phyloP scores from a whole-genome alignment of 768 basidiomycete species.

The Boletus huronensis region DNA sequence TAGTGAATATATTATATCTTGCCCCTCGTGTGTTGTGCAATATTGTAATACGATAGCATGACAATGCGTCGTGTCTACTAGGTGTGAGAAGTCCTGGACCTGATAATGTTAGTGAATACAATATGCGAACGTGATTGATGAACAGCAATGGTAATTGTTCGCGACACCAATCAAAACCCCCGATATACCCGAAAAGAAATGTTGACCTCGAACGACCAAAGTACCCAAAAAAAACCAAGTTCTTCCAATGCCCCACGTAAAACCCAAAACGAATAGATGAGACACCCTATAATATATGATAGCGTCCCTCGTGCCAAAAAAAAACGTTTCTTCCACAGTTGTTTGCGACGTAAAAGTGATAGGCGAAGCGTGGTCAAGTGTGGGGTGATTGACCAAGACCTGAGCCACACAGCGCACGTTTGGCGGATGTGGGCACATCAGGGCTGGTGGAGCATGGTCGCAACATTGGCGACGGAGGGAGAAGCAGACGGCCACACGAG shows the following conservation, averaged over 20 bases:
- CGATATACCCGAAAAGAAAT: conserved; percentile 8
- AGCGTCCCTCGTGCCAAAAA: conserved; percentile 24
- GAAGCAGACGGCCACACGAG: conserved; percentile 6
- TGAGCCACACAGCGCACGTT: conserved; percentile 8
- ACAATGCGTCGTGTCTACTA: conserved; percentile 11
- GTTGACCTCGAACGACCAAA: neutral
- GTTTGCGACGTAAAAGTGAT: conserved; percentile 23
- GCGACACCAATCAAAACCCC: conserved; percentile 3
- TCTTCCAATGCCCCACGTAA: conserved; percentile 11
- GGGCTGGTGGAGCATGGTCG: conserved; percentile 23
- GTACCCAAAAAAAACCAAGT: conserved; percentile 1
- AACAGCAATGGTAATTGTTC: conserved; percentile 1
- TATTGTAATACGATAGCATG: conserved; percentile 10
- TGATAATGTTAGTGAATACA: conserved; percentile 22
- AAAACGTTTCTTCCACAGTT: conserved; percentile 21
- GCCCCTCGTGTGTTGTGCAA: conserved; percentile 9
- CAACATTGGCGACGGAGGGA: conserved; percentile 21
- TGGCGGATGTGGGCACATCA: conserved; percentile 14
- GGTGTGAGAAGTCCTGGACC: neutral
- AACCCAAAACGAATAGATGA: conserved; percentile 17
- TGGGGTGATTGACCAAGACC: conserved; percentile 13
- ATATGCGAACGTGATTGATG: conserved; percentile 17
- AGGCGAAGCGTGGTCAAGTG: conserved; percentile 12
- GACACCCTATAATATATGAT: neutral
- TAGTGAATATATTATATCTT: neutral